Evolutionary conservation across 176 grass and related monocot species (phyloP), one percentile per base, ranked within the genome.

Genomic region (Zoysia japonica): DNA sequence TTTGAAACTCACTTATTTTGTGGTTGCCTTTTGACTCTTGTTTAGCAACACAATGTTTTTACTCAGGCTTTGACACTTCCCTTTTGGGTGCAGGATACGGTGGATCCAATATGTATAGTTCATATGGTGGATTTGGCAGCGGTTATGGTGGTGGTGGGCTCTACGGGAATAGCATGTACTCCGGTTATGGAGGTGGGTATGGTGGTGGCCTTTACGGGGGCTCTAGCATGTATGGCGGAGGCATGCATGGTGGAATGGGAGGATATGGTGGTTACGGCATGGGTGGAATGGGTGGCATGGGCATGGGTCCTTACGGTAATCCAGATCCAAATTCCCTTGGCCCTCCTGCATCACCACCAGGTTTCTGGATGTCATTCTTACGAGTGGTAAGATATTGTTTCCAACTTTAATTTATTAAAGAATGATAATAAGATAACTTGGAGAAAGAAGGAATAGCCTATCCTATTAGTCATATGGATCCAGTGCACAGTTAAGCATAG

Each of bases 361-460:
- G 86, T 72, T 93, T 95, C 51, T 99, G 96, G 96, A 47, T 93
- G 17, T 99, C 96, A 42, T 91, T 99, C 65, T 72, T 99, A 52
- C 88, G 90, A 70, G 88, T 91, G 88, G 96, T 99, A 86, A 39
- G 77, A 59, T 71, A 50, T 11, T 49, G 81, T 72, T 72, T 54
- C 42, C 38, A 35, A 47, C 40, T 39, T 61, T 15, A 8, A 36
- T 36, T 61, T 35, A 11, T 61, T 61, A 3, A 0, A 61, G 36
- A 61, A 11, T 0, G 20, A 61, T 47, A 61, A 3, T 28, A 11
- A 61, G 59, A 20, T 9, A 49, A 61, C 36, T 11, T 11, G 20
- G 54, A 6, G 16, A 3, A 61, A 28, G 57, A 61, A 61, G 15
- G 9, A 36, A 36, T 11, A 61, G 9, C 11, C 42, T 12, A 68